Evolutionary conservation across 257 asterid genomes (phyloP).

Genomic region (Orobanche coerulescens): DNA sequence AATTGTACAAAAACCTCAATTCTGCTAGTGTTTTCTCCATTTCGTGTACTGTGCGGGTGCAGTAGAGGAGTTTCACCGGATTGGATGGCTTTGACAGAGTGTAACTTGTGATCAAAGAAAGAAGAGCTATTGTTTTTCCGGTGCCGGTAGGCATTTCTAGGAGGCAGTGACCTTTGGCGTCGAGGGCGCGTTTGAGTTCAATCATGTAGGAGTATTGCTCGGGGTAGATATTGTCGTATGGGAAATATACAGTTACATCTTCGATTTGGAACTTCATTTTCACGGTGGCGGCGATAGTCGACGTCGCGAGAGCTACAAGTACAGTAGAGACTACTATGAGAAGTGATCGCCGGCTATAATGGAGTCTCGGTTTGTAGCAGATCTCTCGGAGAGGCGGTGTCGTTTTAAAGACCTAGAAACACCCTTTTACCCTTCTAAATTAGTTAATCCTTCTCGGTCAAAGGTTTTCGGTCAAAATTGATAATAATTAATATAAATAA

Average conservation of each 20-base stretch:
- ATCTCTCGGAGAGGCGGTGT: conserved; percentile 16
- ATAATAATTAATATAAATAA: too few relatives aligned
- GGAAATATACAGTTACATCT: conserved; percentile 87
- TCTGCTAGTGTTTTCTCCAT: conserved; percentile 98
- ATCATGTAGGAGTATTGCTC: conserved; percentile 91
- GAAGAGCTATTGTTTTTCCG: conserved; percentile 85
- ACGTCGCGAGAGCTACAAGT: background rate
- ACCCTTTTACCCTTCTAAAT: background rate
- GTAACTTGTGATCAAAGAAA: conserved; percentile 86
- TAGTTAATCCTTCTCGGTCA: background rate
- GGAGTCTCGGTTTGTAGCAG: background rate
- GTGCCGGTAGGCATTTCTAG: conserved; percentile 99
- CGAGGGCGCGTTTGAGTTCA: conserved; percentile 89
- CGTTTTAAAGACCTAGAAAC: conserved; percentile 11
- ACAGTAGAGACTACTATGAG: background rate
- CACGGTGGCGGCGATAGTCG: conserved; percentile 19
- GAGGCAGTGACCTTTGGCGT: conserved; percentile 89
- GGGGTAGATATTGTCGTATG: conserved; percentile 90
- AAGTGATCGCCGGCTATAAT: conserved; percentile 15
- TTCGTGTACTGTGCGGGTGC: conserved; percentile 97
- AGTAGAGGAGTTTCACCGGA: conserved; percentile 67
- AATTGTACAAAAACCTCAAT: conserved; percentile 61
- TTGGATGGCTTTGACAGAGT: conserved; percentile 62
- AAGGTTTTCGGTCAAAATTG: too few relatives aligned
- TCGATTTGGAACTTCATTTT: conserved; percentile 86